Evolutionary conservation across 2,329 filamentous ascomycete genomes (phyloP).

Genomic region (Gremmenia infestans): DNA sequence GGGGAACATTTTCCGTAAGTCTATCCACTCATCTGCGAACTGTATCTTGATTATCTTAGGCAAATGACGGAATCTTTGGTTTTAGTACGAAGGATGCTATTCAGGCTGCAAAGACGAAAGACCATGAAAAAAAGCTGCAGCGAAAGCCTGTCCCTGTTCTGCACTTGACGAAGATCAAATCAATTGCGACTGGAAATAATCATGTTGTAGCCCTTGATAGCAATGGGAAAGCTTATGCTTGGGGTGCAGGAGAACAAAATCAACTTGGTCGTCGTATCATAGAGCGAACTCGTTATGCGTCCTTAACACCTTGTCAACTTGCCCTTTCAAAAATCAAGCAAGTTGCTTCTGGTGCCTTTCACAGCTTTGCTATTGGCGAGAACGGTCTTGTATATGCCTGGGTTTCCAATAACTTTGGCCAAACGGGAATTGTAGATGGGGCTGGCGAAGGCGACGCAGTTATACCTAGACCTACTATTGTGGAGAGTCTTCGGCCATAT

Average conservation of each 20-base stretch:
- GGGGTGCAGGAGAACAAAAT: conserved; percentile 59
- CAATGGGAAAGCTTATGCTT: conserved; percentile 54
- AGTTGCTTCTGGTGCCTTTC: conserved; percentile 59
- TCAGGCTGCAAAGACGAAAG: not conserved
- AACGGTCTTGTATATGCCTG: conserved; percentile 70
- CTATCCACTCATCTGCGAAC: not conserved
- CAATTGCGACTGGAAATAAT: conserved; percentile 49
- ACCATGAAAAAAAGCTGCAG: conserved; percentile 18
- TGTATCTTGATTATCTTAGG: conserved; percentile 33
- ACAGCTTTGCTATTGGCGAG: conserved; percentile 70
- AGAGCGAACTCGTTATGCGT: conserved; percentile 18
- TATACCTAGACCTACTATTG: conserved; percentile 63
- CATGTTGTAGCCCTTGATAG: conserved; percentile 52
- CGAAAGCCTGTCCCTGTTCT: conserved; percentile 28
- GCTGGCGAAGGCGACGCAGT: conserved; percentile 65
- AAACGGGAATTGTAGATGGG: conserved; percentile 64
- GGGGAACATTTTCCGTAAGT: conserved; percentile 71
- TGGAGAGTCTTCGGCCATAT: conserved; percentile 58
- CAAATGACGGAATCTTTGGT: conserved; percentile 59
- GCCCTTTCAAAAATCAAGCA: conserved; percentile 16
- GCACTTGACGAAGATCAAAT: conserved; percentile 45
- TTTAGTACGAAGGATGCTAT: conserved; percentile 32
- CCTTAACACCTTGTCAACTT: conserved; percentile 26
- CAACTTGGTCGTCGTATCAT: conserved; percentile 50
- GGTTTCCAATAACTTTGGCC: conserved; percentile 83